Percentiles rank a stretch among this genome's conserved stretches.
Evolutionary conservation across 192 early-diverging fungal genomes (phyloP).

Genomic region (Gaertneriomyces semiglobifer): DNA sequence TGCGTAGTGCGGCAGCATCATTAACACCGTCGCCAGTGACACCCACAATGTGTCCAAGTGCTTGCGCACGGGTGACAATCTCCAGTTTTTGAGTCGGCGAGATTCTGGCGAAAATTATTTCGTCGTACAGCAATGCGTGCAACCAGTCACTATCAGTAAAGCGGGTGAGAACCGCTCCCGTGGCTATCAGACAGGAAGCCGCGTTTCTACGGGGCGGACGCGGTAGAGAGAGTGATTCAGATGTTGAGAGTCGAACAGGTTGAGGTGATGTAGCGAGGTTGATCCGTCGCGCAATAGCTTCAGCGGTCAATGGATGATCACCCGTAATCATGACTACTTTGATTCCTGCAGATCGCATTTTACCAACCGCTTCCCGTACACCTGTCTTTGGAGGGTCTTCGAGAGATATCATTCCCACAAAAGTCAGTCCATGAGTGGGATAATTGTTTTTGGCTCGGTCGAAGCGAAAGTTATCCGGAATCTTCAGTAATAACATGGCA

Average conservation of each 20-base stretch:
- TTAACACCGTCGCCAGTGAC: constrained; percentile 97
- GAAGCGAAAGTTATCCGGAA: constrained; percentile 74
- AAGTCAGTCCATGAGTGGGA: constrained; percentile 56
- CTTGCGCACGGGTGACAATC: constrained; percentile 86
- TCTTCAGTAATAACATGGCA: constrained; percentile 74
- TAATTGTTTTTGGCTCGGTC: constrained; percentile 68
- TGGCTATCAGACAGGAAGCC: constrained; percentile 73
- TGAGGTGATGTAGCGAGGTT: constrained; percentile 51
- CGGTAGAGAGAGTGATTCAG: constrained; percentile 1
- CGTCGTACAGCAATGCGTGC: constrained; percentile 66
- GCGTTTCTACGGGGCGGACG: constrained; percentile 43
- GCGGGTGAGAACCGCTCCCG: constrained; percentile 68
- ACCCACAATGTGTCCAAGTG: constrained; percentile 88
- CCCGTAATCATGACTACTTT: constrained; percentile 96
- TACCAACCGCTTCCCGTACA: constrained; percentile 84
- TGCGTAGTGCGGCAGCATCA: constrained; percentile 90
- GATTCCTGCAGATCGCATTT: constrained; percentile 83
- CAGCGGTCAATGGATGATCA: constrained; percentile 93
- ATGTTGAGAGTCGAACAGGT: not conserved
- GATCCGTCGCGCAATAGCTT: constrained; percentile 83
- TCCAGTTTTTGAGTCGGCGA: constrained; percentile 92
- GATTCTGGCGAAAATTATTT: constrained; percentile 92
- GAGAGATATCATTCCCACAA: constrained; percentile 78
- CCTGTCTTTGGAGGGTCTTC: constrained; percentile 96
- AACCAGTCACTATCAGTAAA: constrained; percentile 83